These are phyloP conservation scores for Xylogone sp. DNA, from an alignment of 2,329 filamentous ascomycete species.

Conservation along the genomic window DNA sequence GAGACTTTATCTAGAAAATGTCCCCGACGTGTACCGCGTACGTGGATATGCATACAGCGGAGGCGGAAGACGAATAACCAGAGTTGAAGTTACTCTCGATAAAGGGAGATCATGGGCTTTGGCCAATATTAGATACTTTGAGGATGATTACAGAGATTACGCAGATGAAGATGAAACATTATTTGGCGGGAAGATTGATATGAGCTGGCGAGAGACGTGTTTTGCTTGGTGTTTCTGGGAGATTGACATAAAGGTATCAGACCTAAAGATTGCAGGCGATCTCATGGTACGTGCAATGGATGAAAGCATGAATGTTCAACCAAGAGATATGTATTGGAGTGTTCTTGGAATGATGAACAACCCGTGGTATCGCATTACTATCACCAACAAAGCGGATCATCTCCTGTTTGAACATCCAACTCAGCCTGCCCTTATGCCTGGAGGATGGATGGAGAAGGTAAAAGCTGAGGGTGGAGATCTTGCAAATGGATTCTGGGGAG, in stretches of 20 bases:
- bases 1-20: conserved; percentile 46
- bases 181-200: conserved; percentile 74
- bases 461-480: conserved; percentile 81
- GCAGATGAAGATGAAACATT: conserved; percentile 55
- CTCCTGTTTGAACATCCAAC: conserved; percentile 87
- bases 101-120: conserved; percentile 77
- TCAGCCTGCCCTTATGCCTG: conserved; percentile 69
- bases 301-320: conserved; percentile 80
- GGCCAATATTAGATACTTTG: conserved; percentile 74
- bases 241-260: conserved; percentile 59
- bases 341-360: conserved; percentile 98
- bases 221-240: conserved; percentile 97
- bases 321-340: conserved; percentile 93
- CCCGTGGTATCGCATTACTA: conserved; percentile 81
- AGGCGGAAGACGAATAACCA: conserved; percentile 76
- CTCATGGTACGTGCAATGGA: conserved; percentile 87
- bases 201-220: conserved; percentile 74
- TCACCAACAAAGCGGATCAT: conserved; percentile 60
- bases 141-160: conserved; percentile 74
- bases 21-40: conserved; percentile 55
- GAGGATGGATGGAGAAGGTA: conserved; percentile 91
- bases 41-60: conserved; percentile 87
- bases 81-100: conserved; percentile 80
- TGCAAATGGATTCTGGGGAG: conserved; percentile 80
- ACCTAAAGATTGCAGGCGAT: conserved; percentile 62